These are phyloP conservation scores for Zea luxurians DNA, from an alignment of 176 grass and related monocot genomes.

Conservation along the genomic window DNA sequence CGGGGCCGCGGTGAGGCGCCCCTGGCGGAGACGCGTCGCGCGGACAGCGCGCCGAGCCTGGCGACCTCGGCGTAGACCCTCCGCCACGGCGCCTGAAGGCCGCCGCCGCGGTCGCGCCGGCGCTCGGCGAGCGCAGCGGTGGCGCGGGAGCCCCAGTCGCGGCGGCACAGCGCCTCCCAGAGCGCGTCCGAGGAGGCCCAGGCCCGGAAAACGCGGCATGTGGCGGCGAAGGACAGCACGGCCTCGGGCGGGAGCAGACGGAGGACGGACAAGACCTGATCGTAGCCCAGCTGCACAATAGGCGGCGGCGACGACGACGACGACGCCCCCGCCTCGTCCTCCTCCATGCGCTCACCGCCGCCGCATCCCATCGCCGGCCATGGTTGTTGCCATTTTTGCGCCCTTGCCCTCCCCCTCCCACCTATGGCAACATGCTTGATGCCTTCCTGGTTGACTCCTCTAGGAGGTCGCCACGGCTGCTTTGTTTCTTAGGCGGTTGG, in stretches of 20 bases:
- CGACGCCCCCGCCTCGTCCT: constrained; percentile 20
- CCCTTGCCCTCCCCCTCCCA: not conserved
- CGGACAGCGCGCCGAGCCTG: constrained; percentile 49
- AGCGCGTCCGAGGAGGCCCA: constrained; percentile 66
- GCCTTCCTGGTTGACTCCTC: not conserved
- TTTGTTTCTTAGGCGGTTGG: constrained; percentile 22
- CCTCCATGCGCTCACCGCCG: constrained; percentile 44
- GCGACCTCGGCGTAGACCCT: constrained; percentile 65
- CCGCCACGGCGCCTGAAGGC: constrained; percentile 48
- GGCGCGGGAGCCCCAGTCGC: constrained; percentile 62
- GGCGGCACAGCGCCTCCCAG: constrained; percentile 83
- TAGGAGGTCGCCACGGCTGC: constrained; percentile 15
- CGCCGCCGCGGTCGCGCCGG: constrained; percentile 27
- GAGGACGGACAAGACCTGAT: constrained; percentile 75
- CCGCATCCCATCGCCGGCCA: not conserved
- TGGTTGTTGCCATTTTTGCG: not conserved
- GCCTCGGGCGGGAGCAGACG: constrained; percentile 65
- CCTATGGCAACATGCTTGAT: constrained; percentile 30
- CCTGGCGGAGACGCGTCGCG: constrained; percentile 47
- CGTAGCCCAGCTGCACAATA: constrained; percentile 56
- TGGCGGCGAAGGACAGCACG: constrained; percentile 78
- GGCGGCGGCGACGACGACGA: not conserved
- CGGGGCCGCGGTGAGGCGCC: constrained; percentile 58
- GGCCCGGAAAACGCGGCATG: constrained; percentile 63
- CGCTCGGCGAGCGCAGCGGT: constrained; percentile 45